Evolutionary conservation across 768 basidiomycete species (phyloP).

Genomic region (Hericium alpestre): DNA sequence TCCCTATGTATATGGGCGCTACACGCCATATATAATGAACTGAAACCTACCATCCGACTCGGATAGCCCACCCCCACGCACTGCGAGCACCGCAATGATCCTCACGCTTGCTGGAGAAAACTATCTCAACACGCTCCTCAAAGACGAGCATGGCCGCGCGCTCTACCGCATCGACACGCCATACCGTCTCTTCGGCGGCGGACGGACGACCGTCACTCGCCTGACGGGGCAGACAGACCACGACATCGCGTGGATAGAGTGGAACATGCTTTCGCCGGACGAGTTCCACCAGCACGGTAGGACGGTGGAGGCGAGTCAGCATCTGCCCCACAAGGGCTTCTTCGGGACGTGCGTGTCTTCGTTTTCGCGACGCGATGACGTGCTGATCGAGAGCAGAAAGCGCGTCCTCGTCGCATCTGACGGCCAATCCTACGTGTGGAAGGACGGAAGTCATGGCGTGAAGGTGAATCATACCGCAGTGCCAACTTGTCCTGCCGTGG

Average conservation of each 20-base stretch:
- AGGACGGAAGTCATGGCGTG: background rate
- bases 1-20: too few species aligned
- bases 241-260: background rate
- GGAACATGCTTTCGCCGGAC: background rate
- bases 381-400: background rate
- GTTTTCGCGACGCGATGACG: background rate
- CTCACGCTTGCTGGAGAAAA: background rate
- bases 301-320: background rate
- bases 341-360: background rate
- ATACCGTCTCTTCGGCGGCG: background rate
- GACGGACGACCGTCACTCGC: background rate
- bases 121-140: background rate
- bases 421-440: background rate
- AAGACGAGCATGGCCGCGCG: background rate
- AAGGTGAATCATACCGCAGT: too few species aligned
- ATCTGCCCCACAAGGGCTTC: background rate
- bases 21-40: too few species aligned
- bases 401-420: background rate
- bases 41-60: too few species aligned
- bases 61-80: too few species aligned
- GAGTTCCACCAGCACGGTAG: background rate
- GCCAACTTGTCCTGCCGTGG: background rate
- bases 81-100: background rate
- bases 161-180: background rate
- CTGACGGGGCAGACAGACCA: background rate